Evolutionary conservation across 2,329 filamentous ascomycete genomes (phyloP), one percentile per base, ranked within the genome.

Genomic region (Sordariomycetes sp.): DNA sequence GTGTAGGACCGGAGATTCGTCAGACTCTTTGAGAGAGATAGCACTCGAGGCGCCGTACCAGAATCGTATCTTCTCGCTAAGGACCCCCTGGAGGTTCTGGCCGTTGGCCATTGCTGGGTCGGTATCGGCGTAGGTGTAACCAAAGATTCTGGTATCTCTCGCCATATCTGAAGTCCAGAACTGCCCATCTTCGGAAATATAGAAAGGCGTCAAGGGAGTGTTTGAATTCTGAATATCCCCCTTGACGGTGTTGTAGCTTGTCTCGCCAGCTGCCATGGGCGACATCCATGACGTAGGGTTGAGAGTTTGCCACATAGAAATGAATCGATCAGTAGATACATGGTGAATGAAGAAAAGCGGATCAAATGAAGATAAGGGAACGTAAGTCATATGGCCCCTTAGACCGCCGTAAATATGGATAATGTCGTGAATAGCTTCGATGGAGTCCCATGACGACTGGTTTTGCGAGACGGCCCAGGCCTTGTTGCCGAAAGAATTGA

Each of bases 341-440:
- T 90, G 85, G 47, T 90, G 83, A 8, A 90, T 58, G 58, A 81
- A 84, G 56, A 90, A 88, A 10, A 85, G 61, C 0, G 85, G 85
- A 49, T 93, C 86, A 50, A 86, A 93, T 0, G 81, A 73, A 2
- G 84, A 82, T 45, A 82, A 81, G 14, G 77, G 74, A 21, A 79
- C 75, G 53, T 74, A 82, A 27, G 70, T 74, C 73, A 83, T 82
- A 46, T 86, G 81, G 2, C 82, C 80, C 23, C 68, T 66, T 38
- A 58, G 64, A 21, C 72, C 82, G 4, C 70, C 64, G 32, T 70
- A 63, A 21, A 68, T 68, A 43, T 82, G 78, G 25, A 82, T 64
- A 9, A 68, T 65, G 47, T 82, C 76, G 44, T 82, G 78, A 4
- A 82, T 55, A 1, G 71, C 68, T 50, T 82, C 78, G 21, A 82